These are phyloP conservation scores for Pythium biforme DNA, from an alignment of 352 stramenopile genomes.

Conservation along the genomic window DNA sequence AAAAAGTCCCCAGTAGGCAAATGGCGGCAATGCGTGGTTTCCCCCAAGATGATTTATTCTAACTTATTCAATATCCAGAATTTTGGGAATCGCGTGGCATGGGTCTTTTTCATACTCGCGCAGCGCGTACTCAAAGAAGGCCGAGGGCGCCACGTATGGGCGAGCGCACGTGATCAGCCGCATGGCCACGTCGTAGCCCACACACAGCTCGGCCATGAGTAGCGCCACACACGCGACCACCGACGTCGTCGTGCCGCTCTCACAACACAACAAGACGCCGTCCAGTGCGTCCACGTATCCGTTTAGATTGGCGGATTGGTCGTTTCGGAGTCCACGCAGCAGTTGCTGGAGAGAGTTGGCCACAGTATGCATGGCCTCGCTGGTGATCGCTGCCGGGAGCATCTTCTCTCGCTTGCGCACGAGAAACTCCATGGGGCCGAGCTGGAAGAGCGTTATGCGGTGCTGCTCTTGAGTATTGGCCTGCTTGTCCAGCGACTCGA, in stretches of 20 bases:
- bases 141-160: conserved; percentile 11
- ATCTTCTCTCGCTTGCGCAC: conserved; percentile 15
- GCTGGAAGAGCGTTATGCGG: conserved; percentile 15
- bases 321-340: background rate
- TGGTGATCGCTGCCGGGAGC: background rate
- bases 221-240: conserved; percentile 31
- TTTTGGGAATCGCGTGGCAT: conserved; percentile 1
- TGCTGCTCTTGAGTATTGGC: background rate
- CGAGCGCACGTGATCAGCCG: conserved; percentile 17
- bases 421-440: conserved; percentile 24
- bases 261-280: conserved; percentile 38
- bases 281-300: conserved; percentile 7
- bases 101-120: conserved; percentile 9
- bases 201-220: conserved; percentile 35
- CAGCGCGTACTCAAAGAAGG: conserved; percentile 22
- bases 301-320: background rate
- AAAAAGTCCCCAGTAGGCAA: no score
- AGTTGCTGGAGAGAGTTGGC: conserved; percentile 5
- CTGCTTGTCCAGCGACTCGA: background rate
- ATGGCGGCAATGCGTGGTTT: no score
- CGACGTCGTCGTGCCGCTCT: conserved; percentile 28
- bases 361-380: background rate
- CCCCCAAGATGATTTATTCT: conserved; percentile 18
- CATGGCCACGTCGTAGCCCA: conserved; percentile 28
- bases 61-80: conserved; percentile 24